Conservation (phyloP, 2,329 filamentous ascomycete genomes). For the Arthroderma sp. region DNA sequence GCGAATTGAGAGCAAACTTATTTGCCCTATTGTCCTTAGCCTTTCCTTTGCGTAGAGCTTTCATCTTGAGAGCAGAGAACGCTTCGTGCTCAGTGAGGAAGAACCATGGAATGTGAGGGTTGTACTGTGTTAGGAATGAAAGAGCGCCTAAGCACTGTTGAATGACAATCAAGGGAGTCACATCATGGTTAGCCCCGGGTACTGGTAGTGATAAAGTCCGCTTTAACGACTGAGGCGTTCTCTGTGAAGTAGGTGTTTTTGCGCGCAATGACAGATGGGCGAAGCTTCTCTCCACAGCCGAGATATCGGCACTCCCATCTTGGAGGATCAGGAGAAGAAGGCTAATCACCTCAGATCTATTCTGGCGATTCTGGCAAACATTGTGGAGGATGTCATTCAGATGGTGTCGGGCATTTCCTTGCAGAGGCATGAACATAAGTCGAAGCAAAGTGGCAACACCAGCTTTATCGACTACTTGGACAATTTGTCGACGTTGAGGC, state of each 20-base stretch:
- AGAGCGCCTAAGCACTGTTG: conserved; percentile 86
- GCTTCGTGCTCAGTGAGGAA: conserved; percentile 93
- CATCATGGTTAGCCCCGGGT: conserved; percentile 59
- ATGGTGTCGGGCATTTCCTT: conserved; percentile 70
- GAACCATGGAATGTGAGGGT: conserved; percentile 75
- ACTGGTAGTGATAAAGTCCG: conserved; percentile 55
- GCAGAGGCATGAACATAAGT: conserved; percentile 95
- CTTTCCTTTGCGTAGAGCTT: conserved; percentile 72
- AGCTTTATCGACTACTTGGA: conserved; percentile 94
- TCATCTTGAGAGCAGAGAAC: conserved; percentile 62
- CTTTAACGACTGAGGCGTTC: conserved; percentile 71
- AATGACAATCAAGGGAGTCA: conserved; percentile 87
- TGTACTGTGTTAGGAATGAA: conserved; percentile 70
- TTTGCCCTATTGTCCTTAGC: conserved; percentile 69
- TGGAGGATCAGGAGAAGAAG: conserved; percentile 86
- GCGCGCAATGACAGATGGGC: conserved; percentile 83
- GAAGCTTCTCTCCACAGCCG: conserved; percentile 90
- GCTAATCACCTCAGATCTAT: conserved; percentile 83
- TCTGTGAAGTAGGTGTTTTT: conserved; percentile 63
- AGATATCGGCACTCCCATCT: conserved; percentile 86
- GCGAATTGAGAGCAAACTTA: conserved; percentile 83
- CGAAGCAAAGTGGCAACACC: conserved; percentile 91
- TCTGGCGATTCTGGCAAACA: conserved; percentile 93
- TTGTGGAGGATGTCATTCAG: conserved; percentile 81
- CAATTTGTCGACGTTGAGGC: conserved; percentile 63